Base-by-base conservation (phyloP, 2,329 filamentous ascomycete genomes). In the Coniochaeta sp. region DNA sequence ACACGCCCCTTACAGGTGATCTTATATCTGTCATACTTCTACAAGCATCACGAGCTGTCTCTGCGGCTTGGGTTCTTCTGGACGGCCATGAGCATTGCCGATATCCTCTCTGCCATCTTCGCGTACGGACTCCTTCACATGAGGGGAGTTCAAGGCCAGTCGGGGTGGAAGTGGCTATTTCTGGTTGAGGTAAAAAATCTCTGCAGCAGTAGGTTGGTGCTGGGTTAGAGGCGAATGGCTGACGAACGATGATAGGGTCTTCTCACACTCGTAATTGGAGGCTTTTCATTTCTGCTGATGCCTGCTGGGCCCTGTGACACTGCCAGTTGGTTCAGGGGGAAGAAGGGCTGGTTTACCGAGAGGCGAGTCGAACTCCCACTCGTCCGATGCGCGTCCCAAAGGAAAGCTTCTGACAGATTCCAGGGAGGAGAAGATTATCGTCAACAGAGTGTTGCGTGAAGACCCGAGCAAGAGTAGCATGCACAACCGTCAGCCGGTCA, bases 391-490 rank as follows among this genome's bases (percentile, higher is more conserved):
- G 12, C 10, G 3, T 14, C 31, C 4, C 14, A 18, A 22, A 20
- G 16, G 16, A 20, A n/a, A 26, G 45, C 51, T 53, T 30, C 8
- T 40, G 28, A n/a, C 3, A 47, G 8, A 13, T 1, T 3, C 0
- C 7, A 65, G 76, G 14, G 81, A 85, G 56, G 77, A 83, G 52
- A 69, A 69, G 20, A 84, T 86, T 52, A 72, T 85, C 2, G 78
- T 85, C 33, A 85, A 84, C 57, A 71, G 83, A 1, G 64, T 75
- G 8, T 58, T 75, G 7, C 76, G 82, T 1, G 82, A 86, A 42
- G 82, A 84, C 52, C 81, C 81, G 0, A 74, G 71, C 42, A 82
- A 81, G 59, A 76, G 76, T 51, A 73, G 74, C 49, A 82, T 85
- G 78, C 78, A 83, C 60, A 83, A 83, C 55, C 73, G 81, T 5